These are phyloP conservation scores for Ustilaginoidea virens DNA, from an alignment of 2,329 filamentous ascomycete genomes.

Conservation along the genomic window DNA sequence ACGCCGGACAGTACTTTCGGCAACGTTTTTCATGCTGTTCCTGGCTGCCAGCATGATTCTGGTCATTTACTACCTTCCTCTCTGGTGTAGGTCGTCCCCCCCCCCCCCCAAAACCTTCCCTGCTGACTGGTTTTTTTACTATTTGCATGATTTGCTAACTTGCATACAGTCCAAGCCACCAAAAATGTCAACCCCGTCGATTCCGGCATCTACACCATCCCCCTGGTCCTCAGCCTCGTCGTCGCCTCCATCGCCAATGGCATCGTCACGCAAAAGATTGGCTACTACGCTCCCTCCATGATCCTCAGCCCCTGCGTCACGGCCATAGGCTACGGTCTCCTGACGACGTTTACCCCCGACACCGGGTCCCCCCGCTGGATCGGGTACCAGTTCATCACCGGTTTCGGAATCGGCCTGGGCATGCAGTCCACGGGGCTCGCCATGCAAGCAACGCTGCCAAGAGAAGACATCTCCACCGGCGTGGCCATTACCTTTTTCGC, in stretches of 20 bases:
- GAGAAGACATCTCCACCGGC: constrained; percentile 37
- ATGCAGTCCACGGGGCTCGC: constrained; percentile 44
- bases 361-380: constrained; percentile 39
- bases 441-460: constrained; percentile 35
- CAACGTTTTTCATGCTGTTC: constrained; percentile 30
- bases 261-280: constrained; percentile 31
- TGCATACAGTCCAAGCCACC: constrained; percentile 34
- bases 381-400: constrained; percentile 41
- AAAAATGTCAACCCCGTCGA: constrained; percentile 34
- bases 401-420: constrained; percentile 41
- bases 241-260: constrained; percentile 34
- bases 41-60: constrained; percentile 36
- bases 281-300: constrained; percentile 46
- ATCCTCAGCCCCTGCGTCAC: constrained; percentile 32
- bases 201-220: constrained; percentile 42
- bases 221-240: constrained; percentile 39
- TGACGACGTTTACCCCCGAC: constrained; percentile 36
- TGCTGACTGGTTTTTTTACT: not conserved
- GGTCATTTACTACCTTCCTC: constrained; percentile 35
- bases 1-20: constrained; percentile 37
- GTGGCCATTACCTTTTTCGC: constrained; percentile 39
- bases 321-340: constrained; percentile 37
- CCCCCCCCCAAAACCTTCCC: not conserved
- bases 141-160: not conserved
- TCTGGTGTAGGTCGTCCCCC: constrained; percentile 32